These are phyloP conservation scores for Leucaena leucocephala DNA, from an alignment of 306 rosid genomes.

Conservation along the genomic window DNA sequence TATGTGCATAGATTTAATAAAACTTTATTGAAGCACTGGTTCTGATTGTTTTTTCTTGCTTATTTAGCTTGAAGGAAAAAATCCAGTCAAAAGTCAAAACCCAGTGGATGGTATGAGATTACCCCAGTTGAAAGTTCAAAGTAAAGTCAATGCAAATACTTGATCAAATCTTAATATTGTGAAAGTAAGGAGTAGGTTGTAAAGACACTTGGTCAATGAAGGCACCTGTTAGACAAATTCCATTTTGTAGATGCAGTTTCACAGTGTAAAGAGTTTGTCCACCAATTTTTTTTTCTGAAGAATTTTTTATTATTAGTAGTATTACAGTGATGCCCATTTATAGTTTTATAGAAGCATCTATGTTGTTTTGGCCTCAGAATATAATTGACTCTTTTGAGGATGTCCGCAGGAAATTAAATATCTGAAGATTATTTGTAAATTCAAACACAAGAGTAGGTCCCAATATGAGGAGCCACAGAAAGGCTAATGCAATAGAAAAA, in stretches of 20 bases:
- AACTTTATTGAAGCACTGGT: neutral
- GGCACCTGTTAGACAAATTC: neutral
- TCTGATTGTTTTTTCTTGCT: neutral
- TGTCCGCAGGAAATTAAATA: neutral
- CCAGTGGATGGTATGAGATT: constrained; percentile 23
- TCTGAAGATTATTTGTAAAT: neutral
- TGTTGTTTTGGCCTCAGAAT: neutral
- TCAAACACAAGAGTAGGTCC: neutral
- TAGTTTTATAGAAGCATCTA: neutral
- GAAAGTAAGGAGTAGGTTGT: neutral
- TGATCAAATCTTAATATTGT: constrained; percentile 3
- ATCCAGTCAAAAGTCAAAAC: constrained; percentile 43
- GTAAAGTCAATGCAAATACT: constrained; percentile 26
- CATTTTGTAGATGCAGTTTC: neutral
- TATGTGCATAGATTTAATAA: neutral
- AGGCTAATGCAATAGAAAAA: neutral
- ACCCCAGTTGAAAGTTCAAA: constrained; percentile 1
- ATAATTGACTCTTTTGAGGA: neutral
- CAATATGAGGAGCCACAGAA: neutral
- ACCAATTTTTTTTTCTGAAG: neutral
- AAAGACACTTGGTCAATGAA: neutral
- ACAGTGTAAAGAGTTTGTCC: neutral
- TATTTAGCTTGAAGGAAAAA: neutral
- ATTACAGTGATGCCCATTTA: neutral
- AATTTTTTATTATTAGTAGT: neutral